Evolutionary conservation across 2,329 filamentous ascomycete genomes (phyloP), one percentile per base, ranked within the genome.

Genomic region (Colletotrichum sp.): DNA sequence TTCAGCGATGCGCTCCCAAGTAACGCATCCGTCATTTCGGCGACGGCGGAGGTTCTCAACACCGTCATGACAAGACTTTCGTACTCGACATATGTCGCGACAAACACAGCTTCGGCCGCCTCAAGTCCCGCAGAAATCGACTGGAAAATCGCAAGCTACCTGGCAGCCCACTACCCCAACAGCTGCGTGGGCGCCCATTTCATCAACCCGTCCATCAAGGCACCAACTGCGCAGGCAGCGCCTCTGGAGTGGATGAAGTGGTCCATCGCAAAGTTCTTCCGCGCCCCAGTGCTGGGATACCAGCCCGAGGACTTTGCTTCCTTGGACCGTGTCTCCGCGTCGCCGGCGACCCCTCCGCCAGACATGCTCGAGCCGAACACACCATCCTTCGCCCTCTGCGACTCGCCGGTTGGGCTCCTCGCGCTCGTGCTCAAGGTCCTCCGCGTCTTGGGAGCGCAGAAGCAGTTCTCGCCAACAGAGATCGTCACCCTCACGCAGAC

Each of bases 1-100:
- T 94, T 94, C 80, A 93, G 92, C 81, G 92, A 94, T 81, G 86
- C 91, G 3, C 86, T 93, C 52, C 85, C 87, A 1, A 86, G 86
- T 70, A 88, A 88, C 64, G 83, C 83, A 9, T 85, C 88, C 79
- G 87, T 88, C n/a, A 82, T 91, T 71, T 80, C 85, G 8, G 85
- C 88, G 15, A 91, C 91, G 1, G 92, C 91, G 1, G 86, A 87
- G 3, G 82, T 93, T 15, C 87, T 94, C 68, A 85, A 93, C 79
- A 82, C 79, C 1, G 80, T 94, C 70, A 94, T 94, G 93, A 82
- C 82, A 66, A 86, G 89, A 32, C 83, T 94, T 8, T 89, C 87
- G 2, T 94, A 94, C 79, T 77, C 84, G 12, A 82, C 87, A 60
- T 94, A 93, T 79, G 84, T 94, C 6, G 88, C 86, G 9, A 89